phyloP scores from a whole-genome alignment of 306 rosid genomes.

The Lupinus albus region DNA sequence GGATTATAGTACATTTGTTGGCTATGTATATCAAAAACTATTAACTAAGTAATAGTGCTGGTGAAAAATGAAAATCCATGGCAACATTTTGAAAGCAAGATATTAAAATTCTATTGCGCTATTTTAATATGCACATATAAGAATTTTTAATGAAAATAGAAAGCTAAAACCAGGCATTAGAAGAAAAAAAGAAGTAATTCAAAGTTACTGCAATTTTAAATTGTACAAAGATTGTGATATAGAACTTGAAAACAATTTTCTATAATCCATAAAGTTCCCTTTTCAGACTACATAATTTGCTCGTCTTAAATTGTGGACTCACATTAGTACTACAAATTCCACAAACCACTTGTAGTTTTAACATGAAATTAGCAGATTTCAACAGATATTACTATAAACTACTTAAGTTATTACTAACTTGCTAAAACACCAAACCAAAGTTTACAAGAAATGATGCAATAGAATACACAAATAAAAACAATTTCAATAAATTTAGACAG shows the following conservation, averaged over 20 bases:
- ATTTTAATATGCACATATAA: too few species aligned
- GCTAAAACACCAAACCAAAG: conserved; percentile 5
- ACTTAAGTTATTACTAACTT: background rate
- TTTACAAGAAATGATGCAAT: conserved; percentile 9
- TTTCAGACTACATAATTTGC: background rate
- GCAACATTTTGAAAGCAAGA: too few species aligned
- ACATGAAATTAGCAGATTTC: background rate
- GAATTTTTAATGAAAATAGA: too few species aligned
- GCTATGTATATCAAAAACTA: too few species aligned
- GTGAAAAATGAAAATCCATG: too few species aligned
- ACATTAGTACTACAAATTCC: background rate
- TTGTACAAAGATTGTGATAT: background rate
- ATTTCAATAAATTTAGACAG: background rate
- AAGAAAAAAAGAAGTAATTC: background rate
- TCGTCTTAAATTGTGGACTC: background rate
- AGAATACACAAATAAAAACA: conserved; percentile 16
- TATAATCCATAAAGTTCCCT: background rate
- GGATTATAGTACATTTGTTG: too few species aligned
- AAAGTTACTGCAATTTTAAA: conserved; percentile 1
- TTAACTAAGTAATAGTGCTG: too few species aligned
- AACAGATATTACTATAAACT: background rate
- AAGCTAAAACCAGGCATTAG: too few species aligned
- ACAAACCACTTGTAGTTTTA: background rate
- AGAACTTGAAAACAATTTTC: background rate
- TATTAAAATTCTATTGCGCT: too few species aligned